Evolutionary conservation across 257 asterid genomes (phyloP).

Genomic region (Catharanthus roseus): DNA sequence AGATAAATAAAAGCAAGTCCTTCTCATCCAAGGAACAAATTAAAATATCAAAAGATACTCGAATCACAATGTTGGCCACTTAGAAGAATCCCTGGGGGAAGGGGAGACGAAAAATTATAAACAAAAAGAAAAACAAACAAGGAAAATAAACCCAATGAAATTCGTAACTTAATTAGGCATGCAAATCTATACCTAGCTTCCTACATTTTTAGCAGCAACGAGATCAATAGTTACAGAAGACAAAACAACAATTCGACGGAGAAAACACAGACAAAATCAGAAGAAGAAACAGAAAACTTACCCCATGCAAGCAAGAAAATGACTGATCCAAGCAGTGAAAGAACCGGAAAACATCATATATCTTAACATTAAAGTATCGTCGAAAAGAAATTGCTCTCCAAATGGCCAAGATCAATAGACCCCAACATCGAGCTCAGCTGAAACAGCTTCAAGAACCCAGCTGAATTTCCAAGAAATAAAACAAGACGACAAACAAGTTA

Average conservation of each 20-base stretch:
- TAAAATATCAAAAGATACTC: neutral
- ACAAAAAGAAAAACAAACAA: neutral
- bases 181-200: neutral
- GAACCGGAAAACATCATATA: slow-evolving; percentile 55
- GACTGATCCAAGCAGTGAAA: slow-evolving; percentile 62
- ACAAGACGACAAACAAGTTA: slow-evolving; percentile 1
- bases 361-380: slow-evolving; percentile 23
- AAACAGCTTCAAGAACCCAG: slow-evolving; percentile 2
- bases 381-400: slow-evolving; percentile 6
- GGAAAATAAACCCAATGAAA: neutral
- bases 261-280: neutral
- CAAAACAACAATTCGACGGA: slow-evolving; percentile 6
- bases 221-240: neutral
- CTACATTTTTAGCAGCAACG: neutral
- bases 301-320: slow-evolving; percentile 76
- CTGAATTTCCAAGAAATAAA: neutral
- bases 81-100: neutral
- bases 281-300: slow-evolving; percentile 41
- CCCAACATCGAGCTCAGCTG: slow-evolving; percentile 15
- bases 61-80: neutral
- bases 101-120: neutral
- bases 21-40: neutral
- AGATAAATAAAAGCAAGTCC: neutral
- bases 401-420: slow-evolving; percentile 18
- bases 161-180: neutral